Evolutionary conservation across 2,329 filamentous ascomycete species (phyloP).

Genomic region (Trichoderma hamatum): DNA sequence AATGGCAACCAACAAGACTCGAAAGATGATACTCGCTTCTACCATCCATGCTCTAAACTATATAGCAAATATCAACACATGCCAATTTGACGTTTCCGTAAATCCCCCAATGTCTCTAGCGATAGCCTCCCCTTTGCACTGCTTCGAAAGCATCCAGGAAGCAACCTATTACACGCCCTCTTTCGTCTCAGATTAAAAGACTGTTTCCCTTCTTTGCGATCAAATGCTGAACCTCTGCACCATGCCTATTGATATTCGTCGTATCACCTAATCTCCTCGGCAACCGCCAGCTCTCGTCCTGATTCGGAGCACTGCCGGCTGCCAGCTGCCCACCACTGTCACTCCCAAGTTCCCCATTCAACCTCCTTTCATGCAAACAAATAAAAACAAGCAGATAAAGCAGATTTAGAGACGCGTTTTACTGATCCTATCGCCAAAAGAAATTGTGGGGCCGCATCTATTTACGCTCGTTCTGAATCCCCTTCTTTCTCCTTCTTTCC

Average conservation of each 20-base stretch:
- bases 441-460: conserved; percentile 18
- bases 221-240: background rate
- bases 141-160: background rate
- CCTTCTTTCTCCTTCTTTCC: conserved; percentile 4
- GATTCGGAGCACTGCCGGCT: background rate
- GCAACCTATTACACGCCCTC: background rate
- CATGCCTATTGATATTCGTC: background rate
- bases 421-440: conserved; percentile 6
- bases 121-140: background rate
- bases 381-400: background rate
- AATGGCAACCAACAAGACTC: background rate
- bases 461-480: conserved; percentile 8
- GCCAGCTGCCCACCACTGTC: conserved; percentile 20
- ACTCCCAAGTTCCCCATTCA: background rate
- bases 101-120: background rate
- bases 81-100: background rate
- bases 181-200: background rate
- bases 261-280: background rate
- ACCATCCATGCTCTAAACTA: too few species aligned
- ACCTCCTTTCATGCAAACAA: background rate
- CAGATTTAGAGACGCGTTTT: conserved; percentile 15
- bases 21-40: background rate
- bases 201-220: background rate
- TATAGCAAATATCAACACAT: too few species aligned
- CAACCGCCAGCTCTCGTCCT: background rate